Evolutionary conservation across 1,139 yeast species (phyloP), one percentile per base, ranked within the genome.

Genomic region (Geotrichum siamense): DNA sequence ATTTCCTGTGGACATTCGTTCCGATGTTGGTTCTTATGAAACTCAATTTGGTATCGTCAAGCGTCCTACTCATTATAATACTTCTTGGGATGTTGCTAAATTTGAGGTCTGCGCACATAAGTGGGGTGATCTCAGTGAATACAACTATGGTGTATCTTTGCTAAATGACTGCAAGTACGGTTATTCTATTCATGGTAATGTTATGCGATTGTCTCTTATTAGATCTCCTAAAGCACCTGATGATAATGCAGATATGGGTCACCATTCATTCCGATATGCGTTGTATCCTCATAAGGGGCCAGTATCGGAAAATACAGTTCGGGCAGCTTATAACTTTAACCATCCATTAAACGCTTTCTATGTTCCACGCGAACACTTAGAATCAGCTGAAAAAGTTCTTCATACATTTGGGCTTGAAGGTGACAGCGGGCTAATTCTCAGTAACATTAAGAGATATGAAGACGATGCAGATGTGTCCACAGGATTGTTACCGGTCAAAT

Each of bases 31-130:
- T 1, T 76, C 78, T 45, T 91, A 85, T 62, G 98, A 91, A 62
- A 87, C 96, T 1, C 95, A 87, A 61, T 91, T 84, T 65, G 97
- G 97, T 48, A 66, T 83, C 41, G 91, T 94, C 12, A 78, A 75
- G 55, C 76, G 97, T 54, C 94, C 97, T 38, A 91, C 97, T 0
- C 97, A 89, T 62, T 89, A 72, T 67, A 91, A 91, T 61, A 89
- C 97, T 1, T 69, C 86, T 1, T 89, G 97, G 97, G 98, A 89
- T 59, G 82, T 81, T 33, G 97, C 97, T 49, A 87, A 87, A 63
- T 91, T 91, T 63, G 98, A 91, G 64, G 96, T 87, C 17, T 85
- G 96, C 55, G 89, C 83, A 56, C 97, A 91, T 64, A 84, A 85
- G 60, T 91, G 86, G 68, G 89, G 93, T 60, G 97, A 91, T 60